Evolutionary conservation across 2,329 filamentous ascomycete species (phyloP), one percentile per base, ranked within the genome.

Genomic region (Alternaria triticimaculans): DNA sequence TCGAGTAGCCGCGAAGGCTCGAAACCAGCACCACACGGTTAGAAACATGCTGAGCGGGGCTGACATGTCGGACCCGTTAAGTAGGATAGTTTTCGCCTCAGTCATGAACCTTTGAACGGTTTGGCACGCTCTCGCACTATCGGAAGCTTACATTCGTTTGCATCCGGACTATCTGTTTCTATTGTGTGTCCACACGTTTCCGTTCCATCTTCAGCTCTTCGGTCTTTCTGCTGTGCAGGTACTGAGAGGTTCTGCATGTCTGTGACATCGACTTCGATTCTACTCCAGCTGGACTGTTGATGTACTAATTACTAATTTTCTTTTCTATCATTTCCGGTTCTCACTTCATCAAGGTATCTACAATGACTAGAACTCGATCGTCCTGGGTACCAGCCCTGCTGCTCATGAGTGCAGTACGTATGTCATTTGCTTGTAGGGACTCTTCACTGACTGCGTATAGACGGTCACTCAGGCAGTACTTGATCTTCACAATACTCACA

Each of bases 241-340:
- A 67, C 71, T 74, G 71, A 74, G 64, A 64, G 72, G 72, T 70
- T 72, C 69, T 76, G 74, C 72, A 77, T 77, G 74, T 77, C 73
- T 76, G 74, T 64, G 65, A 70, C 70, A 61, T 59, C 63, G 60
- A 49, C 68, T 76, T 69, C 54, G 62, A 70, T 66, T 65, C 60
- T 63, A 45, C 63, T 67, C 63, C 76, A 80, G 77, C 77, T 77
- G 77, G 70, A 65, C 77, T 80, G 77, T 76, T 73, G 55, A 73
- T 70, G 62, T 74, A 70, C 67, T 77, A 72, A 77, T 70, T 76
- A 76, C 74, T 78, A 69, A 44, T 55, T 55, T 41, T 58, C 60
- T 54, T 45, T 45, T 60, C 58, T 37, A 57, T 18, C 21, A 18
- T 46, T 46, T 15, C 23, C 21, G 33, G 15, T 50, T 57, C 11